Evolutionary conservation across 495 filamentous ascomycete species (phyloP).

Genomic region (Hapsidospora chrysogenum): DNA sequence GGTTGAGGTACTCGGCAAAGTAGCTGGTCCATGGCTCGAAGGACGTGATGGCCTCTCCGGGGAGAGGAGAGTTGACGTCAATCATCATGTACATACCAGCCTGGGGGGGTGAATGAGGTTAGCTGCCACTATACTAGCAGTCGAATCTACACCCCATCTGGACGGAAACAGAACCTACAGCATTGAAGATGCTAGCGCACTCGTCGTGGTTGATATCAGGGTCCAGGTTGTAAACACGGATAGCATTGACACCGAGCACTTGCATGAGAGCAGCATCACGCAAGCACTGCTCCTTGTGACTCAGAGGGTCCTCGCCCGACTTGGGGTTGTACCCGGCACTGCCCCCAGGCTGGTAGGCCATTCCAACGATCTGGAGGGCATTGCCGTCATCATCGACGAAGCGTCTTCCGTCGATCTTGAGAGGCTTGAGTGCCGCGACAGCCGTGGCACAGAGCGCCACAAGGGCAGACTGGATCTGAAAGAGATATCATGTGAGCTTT

Average conservation of each 20-base stretch:
- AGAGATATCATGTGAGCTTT: not conserved
- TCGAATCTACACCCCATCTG: too few species aligned
- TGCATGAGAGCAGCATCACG: constrained; percentile 92
- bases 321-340: constrained; percentile 55
- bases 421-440: constrained; percentile 49
- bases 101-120: constrained; percentile 4
- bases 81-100: constrained; percentile 44
- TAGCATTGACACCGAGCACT: constrained; percentile 65
- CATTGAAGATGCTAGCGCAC: constrained; percentile 85
- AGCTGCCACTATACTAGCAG: too few species aligned
- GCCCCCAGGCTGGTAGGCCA: constrained; percentile 92
- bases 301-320: constrained; percentile 52
- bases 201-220: constrained; percentile 72
- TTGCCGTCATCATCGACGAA: constrained; percentile 69
- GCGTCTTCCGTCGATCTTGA: constrained; percentile 59
- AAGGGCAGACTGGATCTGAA: constrained; percentile 22
- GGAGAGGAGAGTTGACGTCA: constrained; percentile 86
- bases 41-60: constrained; percentile 58
- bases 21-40: constrained; percentile 55
- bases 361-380: constrained; percentile 76
- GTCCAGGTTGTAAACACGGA: constrained; percentile 86
- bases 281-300: constrained; percentile 55
- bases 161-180: constrained; percentile 35
- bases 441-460: constrained; percentile 31
- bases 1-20: constrained; percentile 55